A percentile compares a stretch with the other conserved stretches of the same genome.
phyloP scores from a whole-genome alignment of 139 green algal genomes.

The Mesotaenium endlicherianum region DNA sequence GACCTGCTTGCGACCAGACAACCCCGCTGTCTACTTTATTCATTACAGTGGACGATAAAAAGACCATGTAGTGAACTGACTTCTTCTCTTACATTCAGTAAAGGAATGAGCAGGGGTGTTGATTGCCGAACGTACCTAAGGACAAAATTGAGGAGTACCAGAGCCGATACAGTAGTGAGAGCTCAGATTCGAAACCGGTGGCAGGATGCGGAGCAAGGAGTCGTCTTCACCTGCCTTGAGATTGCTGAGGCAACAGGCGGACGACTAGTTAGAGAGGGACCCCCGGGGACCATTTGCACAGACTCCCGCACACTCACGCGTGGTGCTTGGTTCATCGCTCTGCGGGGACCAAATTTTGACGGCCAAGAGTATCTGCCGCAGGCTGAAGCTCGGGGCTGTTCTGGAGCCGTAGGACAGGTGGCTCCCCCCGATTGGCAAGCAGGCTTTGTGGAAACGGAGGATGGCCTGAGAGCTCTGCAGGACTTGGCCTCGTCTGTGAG shows the following conservation, averaged over 20 bases:
- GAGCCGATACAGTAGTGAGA: too few species aligned
- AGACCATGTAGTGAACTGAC: too few species aligned
- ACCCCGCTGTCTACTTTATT: too few species aligned
- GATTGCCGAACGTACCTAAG: too few species aligned
- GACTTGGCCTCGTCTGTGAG: conserved; percentile 30
- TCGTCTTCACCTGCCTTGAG: not conserved
- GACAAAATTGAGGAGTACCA: too few species aligned
- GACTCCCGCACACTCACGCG: conserved; percentile 30
- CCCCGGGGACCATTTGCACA: conserved; percentile 13
- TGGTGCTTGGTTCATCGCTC: conserved; percentile 41
- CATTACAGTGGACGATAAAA: too few species aligned
- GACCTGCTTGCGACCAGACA: too few species aligned
- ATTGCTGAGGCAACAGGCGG: conserved; percentile 17
- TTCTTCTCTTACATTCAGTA: too few species aligned
- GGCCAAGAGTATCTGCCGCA: conserved; percentile 35
- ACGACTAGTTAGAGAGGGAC: not conserved
- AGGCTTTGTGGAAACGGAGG: conserved; percentile 39
- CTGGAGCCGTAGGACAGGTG: not conserved
- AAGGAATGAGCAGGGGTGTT: too few species aligned
- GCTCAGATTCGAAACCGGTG: too few species aligned
- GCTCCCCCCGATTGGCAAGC: conserved; percentile 4
- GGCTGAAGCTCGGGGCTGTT: conserved; percentile 10
- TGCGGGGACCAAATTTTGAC: conserved; percentile 37
- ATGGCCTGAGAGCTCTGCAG: conserved; percentile 47
- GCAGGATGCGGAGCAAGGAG: too few species aligned